phyloP scores from a whole-genome alignment of 148 eudicot genomes.

The Rhododendron ferrugineum region DNA sequence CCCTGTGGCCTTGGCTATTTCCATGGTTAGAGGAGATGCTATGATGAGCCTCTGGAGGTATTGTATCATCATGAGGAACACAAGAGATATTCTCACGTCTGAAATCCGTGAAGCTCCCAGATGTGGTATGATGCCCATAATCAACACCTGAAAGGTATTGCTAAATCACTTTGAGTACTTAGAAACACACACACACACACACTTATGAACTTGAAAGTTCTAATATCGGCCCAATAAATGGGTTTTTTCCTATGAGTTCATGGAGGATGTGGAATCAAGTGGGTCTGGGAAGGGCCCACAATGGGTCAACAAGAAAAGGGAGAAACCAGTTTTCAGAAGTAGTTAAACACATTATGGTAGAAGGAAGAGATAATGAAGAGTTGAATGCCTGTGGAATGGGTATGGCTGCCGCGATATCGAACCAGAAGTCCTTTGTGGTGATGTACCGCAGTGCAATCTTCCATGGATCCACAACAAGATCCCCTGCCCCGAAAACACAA shows the following conservation, averaged over 20 bases:
- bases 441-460: constrained; percentile 52
- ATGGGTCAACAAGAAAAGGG: not conserved
- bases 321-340: not conserved
- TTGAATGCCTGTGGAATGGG: not conserved
- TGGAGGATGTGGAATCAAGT: not conserved
- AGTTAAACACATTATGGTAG: not conserved
- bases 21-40: constrained; percentile 46
- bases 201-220: not conserved
- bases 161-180: not conserved
- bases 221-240: not conserved
- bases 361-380: not conserved
- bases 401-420: not conserved
- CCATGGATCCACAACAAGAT: constrained; percentile 50
- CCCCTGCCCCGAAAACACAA: constrained; percentile 65
- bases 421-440: constrained; percentile 10
- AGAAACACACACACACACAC: not conserved
- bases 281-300: not conserved
- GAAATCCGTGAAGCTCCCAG: constrained; percentile 52
- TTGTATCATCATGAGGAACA: constrained; percentile 48
- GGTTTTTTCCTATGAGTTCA: not conserved
- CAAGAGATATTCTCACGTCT: constrained; percentile 50
- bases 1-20: constrained; percentile 53
- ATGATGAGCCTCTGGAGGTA: constrained; percentile 43
- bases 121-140: constrained; percentile 54
- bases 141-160: constrained; percentile 36